Percentiles rank a stretch among this genome's conserved stretches.
These are phyloP conservation scores for Debaryomycetaceae sp. DNA, from an alignment of 1,139 yeast genomes.

Conservation along the genomic window DNA sequence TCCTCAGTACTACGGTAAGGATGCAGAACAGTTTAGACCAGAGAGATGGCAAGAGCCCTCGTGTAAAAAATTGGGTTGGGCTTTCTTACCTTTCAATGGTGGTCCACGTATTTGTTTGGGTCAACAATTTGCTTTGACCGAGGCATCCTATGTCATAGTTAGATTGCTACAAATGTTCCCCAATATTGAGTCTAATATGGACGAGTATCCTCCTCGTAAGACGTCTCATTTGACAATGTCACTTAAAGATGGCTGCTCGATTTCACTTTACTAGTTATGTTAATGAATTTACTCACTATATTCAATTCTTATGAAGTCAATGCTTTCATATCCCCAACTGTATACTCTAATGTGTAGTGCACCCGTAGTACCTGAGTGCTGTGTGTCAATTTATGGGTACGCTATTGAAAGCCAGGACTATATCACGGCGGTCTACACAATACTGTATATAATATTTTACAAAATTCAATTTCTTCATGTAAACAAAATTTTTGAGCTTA, in stretches of 20 bases:
- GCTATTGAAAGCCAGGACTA: not conserved
- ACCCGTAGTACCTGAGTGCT: not conserved
- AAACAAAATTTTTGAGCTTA: not conserved
- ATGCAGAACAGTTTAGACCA: slow-evolving; percentile 42
- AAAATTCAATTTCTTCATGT: not conserved
- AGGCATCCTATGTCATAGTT: slow-evolving; percentile 45
- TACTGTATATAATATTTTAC: not conserved
- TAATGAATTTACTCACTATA: not conserved
- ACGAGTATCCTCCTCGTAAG: slow-evolving; percentile 34
- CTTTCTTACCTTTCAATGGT: slow-evolving; percentile 54
- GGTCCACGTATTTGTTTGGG: slow-evolving; percentile 62
- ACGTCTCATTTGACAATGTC: slow-evolving; percentile 26
- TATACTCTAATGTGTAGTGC: not conserved
- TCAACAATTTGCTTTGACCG: slow-evolving; percentile 58
- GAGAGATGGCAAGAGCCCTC: slow-evolving; percentile 38
- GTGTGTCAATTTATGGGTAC: not conserved
- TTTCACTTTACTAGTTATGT: slow-evolving; percentile 6
- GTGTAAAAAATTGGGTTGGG: slow-evolving; percentile 34
- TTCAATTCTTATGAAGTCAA: not conserved
- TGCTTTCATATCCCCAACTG: not conserved
- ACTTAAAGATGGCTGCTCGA: slow-evolving; percentile 21
- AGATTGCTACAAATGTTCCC: slow-evolving; percentile 36
- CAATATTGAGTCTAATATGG: slow-evolving; percentile 10
- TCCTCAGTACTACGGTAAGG: slow-evolving; percentile 41
- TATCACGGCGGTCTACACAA: not conserved